Evolutionary conservation across 2,329 filamentous ascomycete species (phyloP).

Genomic region (Myriangium duriaei): DNA sequence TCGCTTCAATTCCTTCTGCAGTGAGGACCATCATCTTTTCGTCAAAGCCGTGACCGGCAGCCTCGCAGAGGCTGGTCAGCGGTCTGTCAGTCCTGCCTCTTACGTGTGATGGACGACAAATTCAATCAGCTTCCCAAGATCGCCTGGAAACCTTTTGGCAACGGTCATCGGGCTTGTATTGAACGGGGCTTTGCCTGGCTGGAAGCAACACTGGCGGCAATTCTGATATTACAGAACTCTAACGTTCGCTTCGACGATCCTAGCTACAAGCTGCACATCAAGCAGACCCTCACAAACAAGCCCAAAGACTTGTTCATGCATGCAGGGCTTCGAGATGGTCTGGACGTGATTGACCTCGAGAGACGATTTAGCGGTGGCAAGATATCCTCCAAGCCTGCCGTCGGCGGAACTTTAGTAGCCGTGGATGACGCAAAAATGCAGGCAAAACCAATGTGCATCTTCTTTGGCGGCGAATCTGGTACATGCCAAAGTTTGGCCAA

Average conservation of each 20-base stretch:
- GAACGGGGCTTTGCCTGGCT: conserved; percentile 65
- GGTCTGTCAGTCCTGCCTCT: conserved; percentile 49
- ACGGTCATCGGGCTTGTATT: conserved; percentile 58
- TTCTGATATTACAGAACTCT: conserved; percentile 59
- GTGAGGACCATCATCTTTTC: conserved; percentile 56
- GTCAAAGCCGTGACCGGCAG: conserved; percentile 54
- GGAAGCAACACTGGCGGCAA: conserved; percentile 50
- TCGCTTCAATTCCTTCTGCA: conserved; percentile 68
- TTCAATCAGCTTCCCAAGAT: conserved; percentile 38
- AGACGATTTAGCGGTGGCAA: too few relatives aligned
- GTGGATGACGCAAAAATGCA: conserved; percentile 4
- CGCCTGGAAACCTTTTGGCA: conserved; percentile 52
- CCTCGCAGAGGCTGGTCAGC: conserved; percentile 42
- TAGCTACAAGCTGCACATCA: conserved; percentile 43
- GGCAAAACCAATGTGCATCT: conserved; percentile 46
- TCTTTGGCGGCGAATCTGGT: conserved; percentile 60
- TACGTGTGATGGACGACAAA: conserved; percentile 57
- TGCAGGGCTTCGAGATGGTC: conserved; percentile 36
- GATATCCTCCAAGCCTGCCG: conserved; percentile 7
- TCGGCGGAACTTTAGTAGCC: conserved; percentile 1
- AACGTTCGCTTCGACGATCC: conserved; percentile 52
- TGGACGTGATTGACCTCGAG: too few relatives aligned
- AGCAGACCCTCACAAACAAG: conserved; percentile 49
- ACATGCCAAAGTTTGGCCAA: conserved; percentile 61
- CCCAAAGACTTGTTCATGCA: conserved; percentile 52